Conservation (phyloP, 352 stramenopile species). For the Thalassiosira livingstoniorum region DNA sequence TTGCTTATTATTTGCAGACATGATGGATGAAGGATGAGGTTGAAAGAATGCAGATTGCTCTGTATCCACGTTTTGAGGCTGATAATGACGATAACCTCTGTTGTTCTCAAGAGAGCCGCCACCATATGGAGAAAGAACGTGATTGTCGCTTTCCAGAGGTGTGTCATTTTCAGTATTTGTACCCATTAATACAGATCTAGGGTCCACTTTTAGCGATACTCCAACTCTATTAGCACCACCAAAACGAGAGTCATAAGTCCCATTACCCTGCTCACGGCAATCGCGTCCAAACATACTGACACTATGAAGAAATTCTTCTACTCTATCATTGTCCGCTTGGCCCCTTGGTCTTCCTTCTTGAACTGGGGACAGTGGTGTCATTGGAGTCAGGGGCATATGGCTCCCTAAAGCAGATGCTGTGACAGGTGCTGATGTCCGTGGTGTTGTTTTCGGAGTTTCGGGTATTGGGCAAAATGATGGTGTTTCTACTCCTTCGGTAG, state of each 20-base stretch:
- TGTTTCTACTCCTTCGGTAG: not conserved
- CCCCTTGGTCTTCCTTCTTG: not conserved
- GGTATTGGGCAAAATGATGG: not conserved
- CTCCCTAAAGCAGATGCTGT: not conserved
- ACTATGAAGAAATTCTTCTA: not conserved
- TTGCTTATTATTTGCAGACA: too few relatives aligned
- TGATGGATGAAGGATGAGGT: too few relatives aligned
- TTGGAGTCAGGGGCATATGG: not conserved
- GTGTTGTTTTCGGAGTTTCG: not conserved
- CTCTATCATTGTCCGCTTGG: not conserved
- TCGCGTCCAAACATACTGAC: conserved; percentile 16
- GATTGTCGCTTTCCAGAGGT: too few relatives aligned
- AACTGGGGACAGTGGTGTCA: conserved; percentile 4
- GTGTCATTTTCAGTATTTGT: too few relatives aligned
- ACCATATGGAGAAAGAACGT: too few relatives aligned
- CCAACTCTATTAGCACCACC: conserved; percentile 37
- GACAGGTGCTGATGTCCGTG: not conserved
- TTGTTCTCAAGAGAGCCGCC: too few relatives aligned
- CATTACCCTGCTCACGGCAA: conserved; percentile 16
- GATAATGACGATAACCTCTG: too few relatives aligned
- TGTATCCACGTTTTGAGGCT: too few relatives aligned
- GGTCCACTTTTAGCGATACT: conserved; percentile 45
- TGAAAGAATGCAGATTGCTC: too few relatives aligned
- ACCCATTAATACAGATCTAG: not conserved
- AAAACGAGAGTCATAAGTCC: conserved; percentile 19